These are phyloP conservation scores for Ephemerocybe angulata DNA, from an alignment of 768 basidiomycete species.

Conservation along the genomic window DNA sequence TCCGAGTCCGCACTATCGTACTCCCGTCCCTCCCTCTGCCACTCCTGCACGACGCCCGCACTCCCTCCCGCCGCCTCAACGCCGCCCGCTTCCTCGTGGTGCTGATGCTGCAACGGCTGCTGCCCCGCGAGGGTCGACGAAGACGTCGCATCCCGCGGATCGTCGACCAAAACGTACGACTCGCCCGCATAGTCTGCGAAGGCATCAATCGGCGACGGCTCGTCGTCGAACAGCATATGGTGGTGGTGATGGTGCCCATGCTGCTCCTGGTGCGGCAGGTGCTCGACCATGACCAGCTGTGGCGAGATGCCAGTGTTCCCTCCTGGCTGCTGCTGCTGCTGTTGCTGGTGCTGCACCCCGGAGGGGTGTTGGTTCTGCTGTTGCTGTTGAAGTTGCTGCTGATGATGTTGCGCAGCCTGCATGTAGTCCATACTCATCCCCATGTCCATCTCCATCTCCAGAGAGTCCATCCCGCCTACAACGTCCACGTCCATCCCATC, in stretches of 20 bases:
- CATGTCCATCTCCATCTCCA: constrained; percentile 12
- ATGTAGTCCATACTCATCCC: constrained; percentile 19
- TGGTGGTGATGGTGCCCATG: background rate
- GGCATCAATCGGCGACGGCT: background rate
- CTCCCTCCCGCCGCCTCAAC: background rate
- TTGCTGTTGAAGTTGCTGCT: constrained; percentile 5
- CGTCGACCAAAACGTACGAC: background rate
- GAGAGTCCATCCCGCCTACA: background rate
- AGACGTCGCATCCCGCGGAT: background rate
- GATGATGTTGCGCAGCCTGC: constrained; percentile 12
- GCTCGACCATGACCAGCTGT: background rate
- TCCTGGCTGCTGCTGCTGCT: no score
- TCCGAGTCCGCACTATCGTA: constrained; percentile 12
- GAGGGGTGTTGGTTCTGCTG: constrained; percentile 13
- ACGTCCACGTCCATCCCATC: constrained; percentile 12
- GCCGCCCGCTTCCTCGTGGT: background rate
- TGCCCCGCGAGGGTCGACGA: background rate
- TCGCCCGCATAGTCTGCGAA: background rate
- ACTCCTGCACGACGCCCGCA: constrained; percentile 3
- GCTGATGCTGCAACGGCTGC: background rate
- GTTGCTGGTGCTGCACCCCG: background rate
- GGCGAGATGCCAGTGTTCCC: background rate
- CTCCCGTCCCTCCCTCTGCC: constrained; percentile 10
- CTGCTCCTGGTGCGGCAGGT: background rate
- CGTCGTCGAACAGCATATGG: background rate